Conservation (phyloP, 2,329 filamentous ascomycete species). For the Arthrobotrys musiformis region DNA sequence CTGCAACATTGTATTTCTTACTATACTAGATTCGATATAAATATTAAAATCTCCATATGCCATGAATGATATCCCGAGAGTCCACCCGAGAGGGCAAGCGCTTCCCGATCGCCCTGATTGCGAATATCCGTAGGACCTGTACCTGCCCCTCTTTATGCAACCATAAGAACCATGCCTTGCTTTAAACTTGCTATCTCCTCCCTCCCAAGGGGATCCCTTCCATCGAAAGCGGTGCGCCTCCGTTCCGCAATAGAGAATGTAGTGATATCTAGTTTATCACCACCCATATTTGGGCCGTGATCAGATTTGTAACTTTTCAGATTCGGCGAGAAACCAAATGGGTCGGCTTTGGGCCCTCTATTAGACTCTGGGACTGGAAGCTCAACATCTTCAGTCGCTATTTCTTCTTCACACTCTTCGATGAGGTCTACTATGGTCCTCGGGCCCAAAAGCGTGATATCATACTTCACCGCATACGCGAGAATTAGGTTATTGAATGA, state of each 20-base stretch:
- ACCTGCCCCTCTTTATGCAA: neutral
- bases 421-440: constrained; percentile 58
- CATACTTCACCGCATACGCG: constrained; percentile 62
- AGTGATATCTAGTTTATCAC: constrained; percentile 63
- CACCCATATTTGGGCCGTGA: constrained; percentile 61
- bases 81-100: too few relatives aligned
- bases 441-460: constrained; percentile 60
- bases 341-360: constrained; percentile 60
- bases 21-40: too few relatives aligned
- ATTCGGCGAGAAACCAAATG: constrained; percentile 58
- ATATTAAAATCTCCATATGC: too few relatives aligned
- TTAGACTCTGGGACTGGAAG: constrained; percentile 59
- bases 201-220: constrained; percentile 62
- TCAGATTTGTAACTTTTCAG: constrained; percentile 43
- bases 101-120: too few relatives aligned
- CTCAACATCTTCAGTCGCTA: constrained; percentile 56
- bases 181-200: constrained; percentile 62
- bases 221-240: constrained; percentile 60
- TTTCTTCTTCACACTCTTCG: constrained; percentile 49
- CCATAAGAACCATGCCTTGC: constrained; percentile 60
- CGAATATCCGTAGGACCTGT: too few relatives aligned
- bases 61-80: too few relatives aligned
- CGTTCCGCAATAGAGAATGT: constrained; percentile 61
- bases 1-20: too few relatives aligned
- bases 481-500: constrained; percentile 61